Base-by-base conservation (phyloP, 257 asterid genomes). In the Voacanga thouarsii region DNA sequence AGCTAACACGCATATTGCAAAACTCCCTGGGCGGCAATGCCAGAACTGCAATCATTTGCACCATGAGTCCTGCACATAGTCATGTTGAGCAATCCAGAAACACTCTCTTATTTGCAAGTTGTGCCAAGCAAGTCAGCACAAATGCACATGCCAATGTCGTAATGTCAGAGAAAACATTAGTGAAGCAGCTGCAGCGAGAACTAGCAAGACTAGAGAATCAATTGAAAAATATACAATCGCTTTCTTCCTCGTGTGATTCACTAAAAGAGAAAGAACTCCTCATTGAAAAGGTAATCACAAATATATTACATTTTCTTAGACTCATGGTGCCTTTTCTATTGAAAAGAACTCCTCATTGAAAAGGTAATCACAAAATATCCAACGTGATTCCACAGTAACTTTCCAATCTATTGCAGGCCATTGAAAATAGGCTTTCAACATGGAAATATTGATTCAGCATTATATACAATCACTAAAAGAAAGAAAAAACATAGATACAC, bases 81-180 rank as follows among this genome's bases (percentile, higher is more conserved):
- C 97, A 93, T 30, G 91, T 91, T 7, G 99, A 96, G 89, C 98
- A 96, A 81, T 92, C 99, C 19, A 89, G 95, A 83, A 96, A 96
- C 89, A 93, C 97, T 0, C 96, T 96, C 49, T 82, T 91, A 78
- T 96, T 96, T 63, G 98, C 99, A 19, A 96, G 88, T 76, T 96
- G 99, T n/a, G 99, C 99, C 75, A 96, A 96, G 86, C 91, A 90
- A 78, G 96, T 96, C 28, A 81, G 82, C 77, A 92, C 95, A 9
- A 96, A 85, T 8, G 97, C 98, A 21, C 96, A 88, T 21, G 98
- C 92, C 50, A 94, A 96, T 26, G 90, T 91, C 21, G 94, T 94
- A 77, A 90, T 94, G 96, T 89, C 98, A 4, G 97, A 96, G 85
- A 96, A 93, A 84, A 94, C 94, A 14, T 77, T 96, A 37, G 97